phyloP scores from a whole-genome alignment of 108 stramenopile species.

The Heterococcus sp. region DNA sequence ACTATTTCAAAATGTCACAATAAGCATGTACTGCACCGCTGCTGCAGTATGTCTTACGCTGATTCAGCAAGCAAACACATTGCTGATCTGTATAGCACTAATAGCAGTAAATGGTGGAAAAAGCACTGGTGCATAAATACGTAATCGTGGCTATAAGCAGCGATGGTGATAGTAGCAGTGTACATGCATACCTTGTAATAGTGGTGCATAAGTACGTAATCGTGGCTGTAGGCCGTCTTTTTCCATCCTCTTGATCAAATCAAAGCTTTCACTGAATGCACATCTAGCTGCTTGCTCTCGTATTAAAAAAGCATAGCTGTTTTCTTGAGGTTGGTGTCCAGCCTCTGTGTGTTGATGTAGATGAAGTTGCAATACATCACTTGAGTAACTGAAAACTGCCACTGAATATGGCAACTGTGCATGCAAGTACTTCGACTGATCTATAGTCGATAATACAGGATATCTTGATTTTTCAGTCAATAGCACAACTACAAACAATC shows the following conservation, averaged over 20 bases:
- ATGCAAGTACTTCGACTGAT: background rate
- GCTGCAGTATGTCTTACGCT: background rate
- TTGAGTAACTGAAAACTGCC: background rate
- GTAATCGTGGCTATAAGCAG: too few relatives aligned
- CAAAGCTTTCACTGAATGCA: slow-evolving; percentile 5
- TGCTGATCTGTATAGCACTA: background rate
- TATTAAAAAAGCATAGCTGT: slow-evolving; percentile 25
- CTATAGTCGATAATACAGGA: background rate
- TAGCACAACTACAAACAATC: background rate
- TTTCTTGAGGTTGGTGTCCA: slow-evolving; percentile 12
- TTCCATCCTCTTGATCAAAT: slow-evolving; percentile 7
- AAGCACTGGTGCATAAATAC: background rate
- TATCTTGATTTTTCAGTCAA: background rate
- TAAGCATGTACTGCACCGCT: too few relatives aligned
- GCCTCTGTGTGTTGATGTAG: slow-evolving; percentile 1
- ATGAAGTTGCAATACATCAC: background rate
- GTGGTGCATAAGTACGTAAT: slow-evolving; percentile 14
- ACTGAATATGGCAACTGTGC: background rate
- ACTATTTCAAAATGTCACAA: too few relatives aligned
- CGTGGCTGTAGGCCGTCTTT: slow-evolving; percentile 3
- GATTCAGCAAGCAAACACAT: background rate
- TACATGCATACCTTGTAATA: background rate
- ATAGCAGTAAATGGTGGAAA: background rate
- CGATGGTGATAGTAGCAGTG: too few relatives aligned
- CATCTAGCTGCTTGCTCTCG: slow-evolving; percentile 11